Evolutionary conservation across 345 rosid species (phyloP).

Genomic region (Rhizophora mangle): DNA sequence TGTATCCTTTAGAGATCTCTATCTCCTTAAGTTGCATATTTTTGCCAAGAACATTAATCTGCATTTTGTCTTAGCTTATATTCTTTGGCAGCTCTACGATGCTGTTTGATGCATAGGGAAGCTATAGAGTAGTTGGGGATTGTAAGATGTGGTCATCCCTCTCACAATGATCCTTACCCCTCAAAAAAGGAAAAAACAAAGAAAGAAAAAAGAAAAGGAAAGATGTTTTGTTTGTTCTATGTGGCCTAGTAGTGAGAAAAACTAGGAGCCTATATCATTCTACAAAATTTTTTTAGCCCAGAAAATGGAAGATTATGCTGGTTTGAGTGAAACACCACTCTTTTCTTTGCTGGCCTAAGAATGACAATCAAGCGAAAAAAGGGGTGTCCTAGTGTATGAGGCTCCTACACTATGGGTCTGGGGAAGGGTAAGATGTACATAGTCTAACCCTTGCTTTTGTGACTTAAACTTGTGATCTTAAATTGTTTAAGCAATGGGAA

Average conservation of each 20-base stretch:
- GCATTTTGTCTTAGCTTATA: neutral
- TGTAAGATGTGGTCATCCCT: too few relatives aligned
- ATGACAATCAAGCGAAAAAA: too few relatives aligned
- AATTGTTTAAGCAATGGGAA: too few relatives aligned
- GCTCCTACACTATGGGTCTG: too few relatives aligned
- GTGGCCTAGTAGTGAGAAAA: neutral
- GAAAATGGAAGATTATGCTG: neutral
- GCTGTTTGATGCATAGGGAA: too few relatives aligned
- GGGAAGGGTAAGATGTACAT: too few relatives aligned
- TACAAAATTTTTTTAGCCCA: neutral
- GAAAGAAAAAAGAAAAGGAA: neutral
- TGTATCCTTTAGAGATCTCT: constrained; percentile 59
- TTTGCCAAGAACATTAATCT: neutral
- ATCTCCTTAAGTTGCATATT: constrained; percentile 5
- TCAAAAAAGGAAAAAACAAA: neutral
- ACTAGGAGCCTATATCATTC: neutral
- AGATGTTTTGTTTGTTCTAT: neutral
- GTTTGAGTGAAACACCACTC: neutral
- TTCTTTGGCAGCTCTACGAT: neutral
- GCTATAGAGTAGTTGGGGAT: too few relatives aligned
- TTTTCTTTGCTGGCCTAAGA: neutral
- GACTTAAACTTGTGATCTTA: too few relatives aligned
- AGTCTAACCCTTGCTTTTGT: too few relatives aligned
- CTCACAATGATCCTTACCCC: too few relatives aligned
- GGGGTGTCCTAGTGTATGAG: too few relatives aligned